Conservation (phyloP, 306 rosid genomes). For the Bauhinia variegata region DNA sequence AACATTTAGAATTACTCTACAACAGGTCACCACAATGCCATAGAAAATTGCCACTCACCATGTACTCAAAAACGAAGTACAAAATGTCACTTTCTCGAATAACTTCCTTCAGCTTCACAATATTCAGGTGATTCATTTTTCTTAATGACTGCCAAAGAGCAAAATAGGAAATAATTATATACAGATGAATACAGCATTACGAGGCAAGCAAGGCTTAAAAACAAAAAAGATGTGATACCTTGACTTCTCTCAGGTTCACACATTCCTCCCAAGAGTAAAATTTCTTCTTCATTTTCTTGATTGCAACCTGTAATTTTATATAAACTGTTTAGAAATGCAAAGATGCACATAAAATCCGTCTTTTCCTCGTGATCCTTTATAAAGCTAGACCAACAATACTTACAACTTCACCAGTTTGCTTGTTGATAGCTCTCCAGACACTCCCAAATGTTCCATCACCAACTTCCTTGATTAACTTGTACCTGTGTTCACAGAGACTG, state of each 20-base stretch:
- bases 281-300: conserved; percentile 95
- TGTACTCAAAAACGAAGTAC: conserved; percentile 92
- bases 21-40: conserved; percentile 1
- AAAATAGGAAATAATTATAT: conserved; percentile 8
- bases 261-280: conserved; percentile 98
- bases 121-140: conserved; percentile 88
- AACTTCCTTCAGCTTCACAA: conserved; percentile 96
- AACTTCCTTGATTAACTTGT: conserved; percentile 93
- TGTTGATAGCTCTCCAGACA: conserved; percentile 94
- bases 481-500: conserved; percentile 46
- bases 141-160: conserved; percentile 66
- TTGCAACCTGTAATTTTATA: conserved; percentile 72
- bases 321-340: conserved; percentile 14
- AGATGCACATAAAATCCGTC: neutral
- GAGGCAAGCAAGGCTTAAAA: neutral
- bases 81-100: conserved; percentile 84
- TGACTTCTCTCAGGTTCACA: conserved; percentile 91
- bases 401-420: conserved; percentile 96
- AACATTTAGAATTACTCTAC: conserved; percentile 24
- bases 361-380: neutral
- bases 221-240: conserved; percentile 52
- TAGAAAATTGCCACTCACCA: conserved; percentile 59
- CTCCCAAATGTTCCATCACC: conserved; percentile 98
- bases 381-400: conserved; percentile 44
- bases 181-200: neutral